phyloP scores from a whole-genome alignment of 2,329 filamentous ascomycete species.

The Xylaria sp. region DNA sequence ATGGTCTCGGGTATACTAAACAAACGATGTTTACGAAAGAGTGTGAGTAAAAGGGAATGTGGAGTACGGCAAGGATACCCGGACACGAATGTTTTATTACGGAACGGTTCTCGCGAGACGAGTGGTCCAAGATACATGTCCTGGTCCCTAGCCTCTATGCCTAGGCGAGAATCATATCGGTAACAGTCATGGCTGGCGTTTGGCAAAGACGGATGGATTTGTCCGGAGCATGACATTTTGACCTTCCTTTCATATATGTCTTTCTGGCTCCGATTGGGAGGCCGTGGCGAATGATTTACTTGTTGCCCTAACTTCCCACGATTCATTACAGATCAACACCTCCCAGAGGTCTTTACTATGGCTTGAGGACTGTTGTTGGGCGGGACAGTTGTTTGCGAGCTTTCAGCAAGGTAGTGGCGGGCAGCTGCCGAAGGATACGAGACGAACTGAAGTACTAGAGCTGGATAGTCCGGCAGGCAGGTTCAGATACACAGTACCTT shows the following conservation, averaged over 20 bases:
- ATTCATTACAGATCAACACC: constrained; percentile 42
- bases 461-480: constrained; percentile 11
- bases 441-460: constrained; percentile 9
- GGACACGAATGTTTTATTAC: constrained; percentile 45
- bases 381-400: constrained; percentile 45
- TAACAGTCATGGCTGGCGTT: constrained; percentile 47
- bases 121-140: constrained; percentile 34
- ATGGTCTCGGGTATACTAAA: constrained; percentile 48
- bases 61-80: constrained; percentile 49
- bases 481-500: constrained; percentile 26
- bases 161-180: constrained; percentile 42
- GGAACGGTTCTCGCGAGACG: constrained; percentile 41
- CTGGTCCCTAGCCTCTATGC: constrained; percentile 33
- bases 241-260: constrained; percentile 38
- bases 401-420: constrained; percentile 29
- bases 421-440: constrained; percentile 3
- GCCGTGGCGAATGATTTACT: constrained; percentile 41
- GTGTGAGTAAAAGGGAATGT: constrained; percentile 37
- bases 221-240: constrained; percentile 42
- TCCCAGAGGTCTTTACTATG: constrained; percentile 37
- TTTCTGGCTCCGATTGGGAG: constrained; percentile 28
- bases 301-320: constrained; percentile 41
- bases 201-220: constrained; percentile 48
- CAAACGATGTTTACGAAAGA: constrained; percentile 42
- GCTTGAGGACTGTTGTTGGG: constrained; percentile 41